phyloP scores from a whole-genome alignment of 148 eudicot species.

The Dysphania ambrosioides region DNA sequence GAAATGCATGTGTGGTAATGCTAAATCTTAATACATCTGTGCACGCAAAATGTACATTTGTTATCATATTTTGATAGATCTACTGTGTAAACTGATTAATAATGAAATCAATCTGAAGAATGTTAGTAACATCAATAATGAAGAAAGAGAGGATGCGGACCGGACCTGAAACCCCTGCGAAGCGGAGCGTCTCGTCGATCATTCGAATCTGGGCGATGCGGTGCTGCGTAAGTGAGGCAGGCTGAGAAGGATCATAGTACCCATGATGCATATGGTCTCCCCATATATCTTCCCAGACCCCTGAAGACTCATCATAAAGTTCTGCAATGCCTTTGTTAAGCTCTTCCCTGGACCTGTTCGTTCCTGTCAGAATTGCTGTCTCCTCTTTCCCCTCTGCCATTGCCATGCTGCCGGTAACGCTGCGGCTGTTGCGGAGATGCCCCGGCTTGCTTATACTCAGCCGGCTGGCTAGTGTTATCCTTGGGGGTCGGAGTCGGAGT shows the following conservation, averaged over 20 bases:
- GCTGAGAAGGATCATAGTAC: slow-evolving; percentile 45
- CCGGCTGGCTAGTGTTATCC: neutral
- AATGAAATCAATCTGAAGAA: too few relatives aligned
- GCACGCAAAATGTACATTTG: too few relatives aligned
- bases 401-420: neutral
- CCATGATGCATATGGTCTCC: slow-evolving; percentile 99
- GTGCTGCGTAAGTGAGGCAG: slow-evolving; percentile 56
- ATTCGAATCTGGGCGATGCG: slow-evolving; percentile 87
- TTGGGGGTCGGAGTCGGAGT: neutral
- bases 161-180: slow-evolving; percentile 63
- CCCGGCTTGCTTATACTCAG: too few relatives aligned
- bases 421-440: neutral
- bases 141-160: too few relatives aligned
- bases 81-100: too few relatives aligned
- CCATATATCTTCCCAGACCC: slow-evolving; percentile 89
- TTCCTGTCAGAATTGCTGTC: neutral
- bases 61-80: too few relatives aligned
- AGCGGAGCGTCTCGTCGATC: slow-evolving; percentile 82
- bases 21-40: too few relatives aligned
- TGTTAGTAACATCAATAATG: too few relatives aligned
- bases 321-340: slow-evolving; percentile 78
- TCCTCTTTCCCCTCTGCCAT: neutral
- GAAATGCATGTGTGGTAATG: too few relatives aligned
- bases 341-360: slow-evolving; percentile 20
- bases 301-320: slow-evolving; percentile 83